phyloP scores from a whole-genome alignment of 805 yeast genomes.

The Saccharomycopsis sp. region DNA sequence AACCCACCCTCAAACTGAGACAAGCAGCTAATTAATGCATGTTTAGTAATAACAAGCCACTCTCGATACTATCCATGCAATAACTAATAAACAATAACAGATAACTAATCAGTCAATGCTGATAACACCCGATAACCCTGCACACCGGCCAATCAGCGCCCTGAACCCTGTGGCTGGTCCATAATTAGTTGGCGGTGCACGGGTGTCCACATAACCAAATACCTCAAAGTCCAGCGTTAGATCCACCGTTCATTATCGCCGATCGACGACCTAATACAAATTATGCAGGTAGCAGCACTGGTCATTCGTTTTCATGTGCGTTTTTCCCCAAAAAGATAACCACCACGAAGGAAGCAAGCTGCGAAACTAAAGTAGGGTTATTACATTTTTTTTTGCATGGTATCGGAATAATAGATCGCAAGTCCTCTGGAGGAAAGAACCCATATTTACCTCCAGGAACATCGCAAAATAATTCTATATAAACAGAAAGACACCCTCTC shows the following conservation, averaged over 20 bases:
- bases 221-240: not conserved
- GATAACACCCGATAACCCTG: not conserved
- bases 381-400: not conserved
- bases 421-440: not conserved
- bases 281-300: not conserved
- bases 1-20: not conserved
- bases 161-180: not conserved
- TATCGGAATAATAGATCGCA: not conserved
- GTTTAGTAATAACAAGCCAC: too few species aligned
- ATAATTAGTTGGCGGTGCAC: not conserved
- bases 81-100: too few species aligned
- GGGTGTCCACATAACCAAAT: not conserved
- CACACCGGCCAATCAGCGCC: not conserved
- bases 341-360: not conserved
- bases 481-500: too few species aligned
- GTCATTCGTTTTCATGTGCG: not conserved
- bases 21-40: not conserved
- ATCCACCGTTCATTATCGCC: not conserved
- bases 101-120: not conserved
- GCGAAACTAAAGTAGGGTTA: too few species aligned
- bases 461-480: too few species aligned
- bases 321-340: not conserved
- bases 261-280: not conserved
- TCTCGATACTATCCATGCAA: too few species aligned
- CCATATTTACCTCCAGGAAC: not conserved